These are phyloP conservation scores for Populus tremula DNA, from an alignment of 345 rosid genomes.

Conservation along the genomic window DNA sequence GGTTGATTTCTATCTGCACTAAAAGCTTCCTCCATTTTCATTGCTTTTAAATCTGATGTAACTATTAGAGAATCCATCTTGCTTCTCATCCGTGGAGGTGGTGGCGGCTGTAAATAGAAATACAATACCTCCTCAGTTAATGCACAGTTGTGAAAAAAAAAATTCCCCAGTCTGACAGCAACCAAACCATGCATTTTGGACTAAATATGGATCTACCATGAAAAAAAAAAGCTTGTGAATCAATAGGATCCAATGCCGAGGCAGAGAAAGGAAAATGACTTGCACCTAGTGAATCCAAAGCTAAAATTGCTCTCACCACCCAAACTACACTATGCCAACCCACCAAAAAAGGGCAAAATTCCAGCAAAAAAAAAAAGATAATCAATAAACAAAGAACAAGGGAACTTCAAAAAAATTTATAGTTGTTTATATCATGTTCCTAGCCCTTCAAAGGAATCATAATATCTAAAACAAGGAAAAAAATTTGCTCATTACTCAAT, in stretches of 20 bases:
- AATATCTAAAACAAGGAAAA: background rate
- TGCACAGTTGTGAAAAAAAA: background rate
- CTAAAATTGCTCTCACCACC: no score
- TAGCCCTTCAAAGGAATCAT: background rate
- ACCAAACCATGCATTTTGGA: no score
- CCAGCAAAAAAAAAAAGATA: no score
- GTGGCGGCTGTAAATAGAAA: slow-evolving; percentile 57
- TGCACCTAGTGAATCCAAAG: no score
- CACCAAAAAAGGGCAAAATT: no score
- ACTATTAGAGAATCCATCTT: slow-evolving; percentile 86
- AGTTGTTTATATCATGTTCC: no score
- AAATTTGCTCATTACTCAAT: background rate
- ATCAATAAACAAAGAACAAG: no score
- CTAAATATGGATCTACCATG: no score
- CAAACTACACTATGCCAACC: no score
- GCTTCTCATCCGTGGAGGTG: slow-evolving; percentile 71
- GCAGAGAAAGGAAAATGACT: background rate
- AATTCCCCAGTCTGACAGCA: background rate
- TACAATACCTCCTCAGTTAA: background rate
- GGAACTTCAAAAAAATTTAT: no score
- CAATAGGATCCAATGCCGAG: background rate
- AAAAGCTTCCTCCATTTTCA: slow-evolving; percentile 43
- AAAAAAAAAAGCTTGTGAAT: no score
- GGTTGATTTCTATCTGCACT: slow-evolving; percentile 28
- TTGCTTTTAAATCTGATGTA: slow-evolving; percentile 61